These are phyloP conservation scores for Dalbergia oliveri DNA, from an alignment of 306 rosid species.

Conservation along the genomic window DNA sequence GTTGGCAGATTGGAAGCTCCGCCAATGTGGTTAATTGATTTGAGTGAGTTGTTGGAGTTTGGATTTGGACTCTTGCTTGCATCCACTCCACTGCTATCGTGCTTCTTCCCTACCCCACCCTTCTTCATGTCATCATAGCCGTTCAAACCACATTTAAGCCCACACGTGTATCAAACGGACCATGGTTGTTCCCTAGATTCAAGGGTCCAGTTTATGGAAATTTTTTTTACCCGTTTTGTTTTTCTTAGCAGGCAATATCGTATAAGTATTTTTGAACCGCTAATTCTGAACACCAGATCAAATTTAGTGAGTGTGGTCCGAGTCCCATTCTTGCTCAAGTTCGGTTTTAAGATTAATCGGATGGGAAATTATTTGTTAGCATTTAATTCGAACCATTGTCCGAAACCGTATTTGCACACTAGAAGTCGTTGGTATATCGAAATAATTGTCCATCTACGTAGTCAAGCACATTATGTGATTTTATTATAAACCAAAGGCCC, in stretches of 20 bases:
- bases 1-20: constrained; percentile 1
- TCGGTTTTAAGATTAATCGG: too few species aligned
- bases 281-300: too few species aligned
- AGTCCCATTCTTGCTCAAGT: too few species aligned
- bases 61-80: background rate
- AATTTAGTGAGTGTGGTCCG: too few species aligned
- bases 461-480: background rate
- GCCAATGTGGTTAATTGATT: background rate
- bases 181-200: background rate
- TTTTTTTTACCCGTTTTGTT: too few species aligned
- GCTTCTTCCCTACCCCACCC: background rate
- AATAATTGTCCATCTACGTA: too few species aligned
- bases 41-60: background rate
- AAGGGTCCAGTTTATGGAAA: background rate
- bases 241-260: too few species aligned
- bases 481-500: background rate
- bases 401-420: too few species aligned
- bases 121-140: background rate
- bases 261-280: background rate
- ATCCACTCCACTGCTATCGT: background rate
- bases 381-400: too few species aligned
- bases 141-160: background rate
- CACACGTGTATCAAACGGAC: background rate
- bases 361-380: too few species aligned
- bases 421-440: background rate